Base-by-base conservation (phyloP, 345 rosid species). In the Linum trigynum region DNA sequence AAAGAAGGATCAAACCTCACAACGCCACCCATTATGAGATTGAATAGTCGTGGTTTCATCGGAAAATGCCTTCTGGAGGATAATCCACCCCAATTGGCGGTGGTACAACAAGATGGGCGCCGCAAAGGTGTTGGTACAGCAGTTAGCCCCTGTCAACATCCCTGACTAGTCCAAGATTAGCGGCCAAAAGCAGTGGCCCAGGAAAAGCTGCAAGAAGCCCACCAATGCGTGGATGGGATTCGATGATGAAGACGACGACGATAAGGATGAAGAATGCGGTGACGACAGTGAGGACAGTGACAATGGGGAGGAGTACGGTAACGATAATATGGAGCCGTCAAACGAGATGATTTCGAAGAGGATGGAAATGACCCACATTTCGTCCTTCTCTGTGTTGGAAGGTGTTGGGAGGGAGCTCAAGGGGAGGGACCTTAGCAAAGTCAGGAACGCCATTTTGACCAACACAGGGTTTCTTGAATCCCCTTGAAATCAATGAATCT, bases 391-490 rank as follows among this genome's bases (percentile, higher is more conserved):
- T 3, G 97, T 89, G 5, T 72, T 79, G 63, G 95, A 92, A 86
- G 98, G 98, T 39, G 85, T 71, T 39, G 92, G 98, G 14, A 82
- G 95, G 82, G 87, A 78, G 39, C 77, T 92, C 64, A 92, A 89
- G 77, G 98, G 95, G 58, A 75, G 98, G 76, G 95, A 89, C 61
- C 82, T 92, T 42, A 81, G 88, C 72, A 81, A 71, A 69, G 83
- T 92, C 56, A 89, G 98, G 72, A 80, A 92, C 72, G 89, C 92
- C 55, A 72, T 89, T 4, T 73, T 92, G 70, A 87, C 81, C 58
- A 82, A 68, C 71, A 92, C 97, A 61, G 97, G 98, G 32, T 92
- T 92, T 63, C 91, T 92, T 70, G 97, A 92, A 62, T 76, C 75
- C 6, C 16, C 10, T 9, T 59, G 62, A 59, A 2, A 10, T 36